Percentiles rank a stretch among this genome's conserved stretches.
Conservation (phyloP, 306 rosid species). For the Sechiopsis laciniata region DNA sequence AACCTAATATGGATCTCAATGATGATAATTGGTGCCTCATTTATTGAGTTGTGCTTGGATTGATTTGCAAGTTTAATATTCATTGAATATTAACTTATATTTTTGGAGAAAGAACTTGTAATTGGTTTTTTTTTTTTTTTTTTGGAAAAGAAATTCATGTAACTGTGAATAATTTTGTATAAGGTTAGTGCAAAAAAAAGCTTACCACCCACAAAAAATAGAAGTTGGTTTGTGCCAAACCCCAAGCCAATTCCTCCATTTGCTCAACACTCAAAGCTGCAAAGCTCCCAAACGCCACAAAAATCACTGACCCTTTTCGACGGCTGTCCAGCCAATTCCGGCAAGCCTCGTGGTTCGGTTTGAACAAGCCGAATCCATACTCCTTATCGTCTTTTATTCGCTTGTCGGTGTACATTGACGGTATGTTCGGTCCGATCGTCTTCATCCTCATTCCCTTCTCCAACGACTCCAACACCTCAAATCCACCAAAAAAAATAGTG, state of each 20-base stretch:
- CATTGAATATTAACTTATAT: no score
- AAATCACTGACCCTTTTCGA: slow-evolving; percentile 19
- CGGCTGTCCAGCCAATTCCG: slow-evolving; percentile 22
- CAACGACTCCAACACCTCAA: slow-evolving; percentile 23
- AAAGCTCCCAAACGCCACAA: slow-evolving; percentile 28
- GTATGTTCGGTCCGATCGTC: slow-evolving; percentile 29
- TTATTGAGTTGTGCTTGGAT: no score
- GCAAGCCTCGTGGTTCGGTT: background rate
- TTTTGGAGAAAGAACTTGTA: no score
- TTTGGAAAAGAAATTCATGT: no score
- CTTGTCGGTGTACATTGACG: slow-evolving; percentile 27
- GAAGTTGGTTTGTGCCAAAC: background rate
- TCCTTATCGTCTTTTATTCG: background rate
- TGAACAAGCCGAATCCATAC: slow-evolving; percentile 15
- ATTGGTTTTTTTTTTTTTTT: no score
- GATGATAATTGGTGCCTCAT: no score
- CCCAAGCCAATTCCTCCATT: slow-evolving; percentile 30
- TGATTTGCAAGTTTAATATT: no score
- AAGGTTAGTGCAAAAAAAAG: background rate
- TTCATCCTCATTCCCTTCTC: slow-evolving; percentile 13
- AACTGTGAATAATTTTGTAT: background rate
- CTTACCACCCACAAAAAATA: slow-evolving; percentile 29
- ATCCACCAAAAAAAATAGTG: no score
- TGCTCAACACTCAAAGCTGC: slow-evolving; percentile 13
- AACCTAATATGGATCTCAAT: no score